These are phyloP conservation scores for Xylaria polymorpha DNA, from an alignment of 2,329 filamentous ascomycete species.

Conservation along the genomic window DNA sequence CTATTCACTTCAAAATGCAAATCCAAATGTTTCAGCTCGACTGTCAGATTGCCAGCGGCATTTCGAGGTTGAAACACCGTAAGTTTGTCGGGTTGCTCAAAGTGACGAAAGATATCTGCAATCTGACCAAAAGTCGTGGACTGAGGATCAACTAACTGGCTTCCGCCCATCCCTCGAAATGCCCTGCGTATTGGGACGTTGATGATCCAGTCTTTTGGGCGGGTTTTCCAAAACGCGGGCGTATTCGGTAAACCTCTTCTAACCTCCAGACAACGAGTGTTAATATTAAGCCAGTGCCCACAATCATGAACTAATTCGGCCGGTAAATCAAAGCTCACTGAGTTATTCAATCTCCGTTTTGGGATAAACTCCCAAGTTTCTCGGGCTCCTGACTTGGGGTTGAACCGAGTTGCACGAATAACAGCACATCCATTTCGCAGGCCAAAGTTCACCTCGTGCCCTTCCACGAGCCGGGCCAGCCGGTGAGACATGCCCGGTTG, in stretches of 20 bases:
- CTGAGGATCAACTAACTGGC: constrained; percentile 61
- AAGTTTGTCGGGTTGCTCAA: constrained; percentile 59
- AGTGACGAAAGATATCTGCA: constrained; percentile 58
- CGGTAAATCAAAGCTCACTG: constrained; percentile 61
- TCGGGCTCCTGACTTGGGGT: background rate
- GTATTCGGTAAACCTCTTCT: constrained; percentile 50
- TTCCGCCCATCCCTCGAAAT: constrained; percentile 35
- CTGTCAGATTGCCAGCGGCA: constrained; percentile 46
- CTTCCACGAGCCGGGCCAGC: constrained; percentile 45
- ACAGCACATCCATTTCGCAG: constrained; percentile 56
- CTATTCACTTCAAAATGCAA: constrained; percentile 64
- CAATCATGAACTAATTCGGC: constrained; percentile 61
- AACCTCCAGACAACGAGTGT: constrained; percentile 59
- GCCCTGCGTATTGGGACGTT: constrained; percentile 45
- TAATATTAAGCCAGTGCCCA: constrained; percentile 70
- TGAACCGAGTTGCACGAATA: constrained; percentile 53
- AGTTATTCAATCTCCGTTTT: constrained; percentile 43
- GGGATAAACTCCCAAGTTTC: constrained; percentile 53
- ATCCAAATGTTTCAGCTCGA: constrained; percentile 65
- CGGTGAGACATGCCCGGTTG: constrained; percentile 65
- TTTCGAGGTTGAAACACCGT: constrained; percentile 59
- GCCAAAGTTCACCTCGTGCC: constrained; percentile 67
- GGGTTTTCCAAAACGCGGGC: constrained; percentile 49
- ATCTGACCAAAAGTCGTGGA: constrained; percentile 56
- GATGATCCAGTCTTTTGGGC: constrained; percentile 52